Base-by-base conservation (phyloP, 2,329 filamentous ascomycete species). In the Sporothrix brunneoviolacea region DNA sequence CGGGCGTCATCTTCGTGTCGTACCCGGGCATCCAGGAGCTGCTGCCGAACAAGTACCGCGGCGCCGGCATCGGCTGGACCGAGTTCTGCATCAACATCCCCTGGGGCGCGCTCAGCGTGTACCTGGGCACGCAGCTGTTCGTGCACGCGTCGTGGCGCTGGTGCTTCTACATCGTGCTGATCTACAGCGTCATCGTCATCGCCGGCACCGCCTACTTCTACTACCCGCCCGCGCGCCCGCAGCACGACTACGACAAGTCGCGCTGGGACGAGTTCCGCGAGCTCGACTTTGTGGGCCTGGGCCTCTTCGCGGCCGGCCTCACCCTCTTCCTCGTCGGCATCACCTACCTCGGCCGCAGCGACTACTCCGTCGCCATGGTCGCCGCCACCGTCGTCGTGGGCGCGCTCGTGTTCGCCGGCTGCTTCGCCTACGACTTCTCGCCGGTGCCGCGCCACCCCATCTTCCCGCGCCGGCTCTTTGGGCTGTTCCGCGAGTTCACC, bases 1-100 rank as follows among this genome's bases (percentile, higher is more conserved):
- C 61, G 8, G 64, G 64, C 16, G 54, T 65, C 18, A 59, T 65
- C 27, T 65, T 67, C 28, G 64, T 65, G 8, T 58, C 59, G 2
- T 67, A 65, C 44, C 59, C 64, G 1, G 64, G 63, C 15, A 64
- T 66, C 16, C 55, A 58, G 8, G 64, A 67, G 55, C 48, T 67
- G 49, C 55, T 66, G 12, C 64, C 64, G 24, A 66, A 67, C 53
- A 66, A 65, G 52, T 67, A 63, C 28, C 50, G 60, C 41, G 60
- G 60, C 30, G 57, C 58, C 16, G 62, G 62, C 24, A 54, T 64
- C 30, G 60, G 57, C 12, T 63, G 60, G 60, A 62, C 61, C 16
- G 60, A 63, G 49, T 60, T 64, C 49, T 57, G 56, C 48, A 61
- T 64, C 55, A 58, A 60, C 50, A 50, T 60, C 12, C 59, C 58